phyloP scores from a whole-genome alignment of 176 grass and related monocot species.

The Triticum timopheevii region DNA sequence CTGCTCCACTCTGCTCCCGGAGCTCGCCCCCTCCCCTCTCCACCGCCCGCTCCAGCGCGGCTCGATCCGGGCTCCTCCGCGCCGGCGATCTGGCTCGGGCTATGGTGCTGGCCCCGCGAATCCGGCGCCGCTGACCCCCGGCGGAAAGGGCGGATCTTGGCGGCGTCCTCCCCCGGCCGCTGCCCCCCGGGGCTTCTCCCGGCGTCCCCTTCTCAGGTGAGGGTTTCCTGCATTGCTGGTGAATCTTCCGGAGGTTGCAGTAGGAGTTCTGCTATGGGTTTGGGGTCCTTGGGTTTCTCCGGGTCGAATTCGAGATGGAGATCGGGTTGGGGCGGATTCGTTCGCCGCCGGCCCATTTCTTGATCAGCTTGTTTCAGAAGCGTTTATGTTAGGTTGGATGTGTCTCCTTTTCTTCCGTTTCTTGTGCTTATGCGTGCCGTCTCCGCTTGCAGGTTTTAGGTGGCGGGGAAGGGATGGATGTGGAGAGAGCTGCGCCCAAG shows the following conservation, averaged over 20 bases:
- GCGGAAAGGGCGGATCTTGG: slow-evolving; percentile 45
- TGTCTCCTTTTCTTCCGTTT: neutral
- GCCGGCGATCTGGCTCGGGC: slow-evolving; percentile 19
- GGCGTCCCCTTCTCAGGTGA: neutral
- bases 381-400: slow-evolving; percentile 6
- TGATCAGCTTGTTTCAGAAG: slow-evolving; percentile 21
- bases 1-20: neutral
- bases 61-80: slow-evolving; percentile 38
- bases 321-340: slow-evolving; percentile 6
- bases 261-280: neutral
- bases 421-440: slow-evolving; percentile 33
- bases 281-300: no score
- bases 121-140: slow-evolving; percentile 28
- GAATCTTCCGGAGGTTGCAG: neutral
- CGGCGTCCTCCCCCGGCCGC: slow-evolving; percentile 13
- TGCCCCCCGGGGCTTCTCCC: slow-evolving; percentile 9
- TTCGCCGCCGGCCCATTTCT: neutral
- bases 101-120: slow-evolving; percentile 25
- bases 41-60: slow-evolving; percentile 24
- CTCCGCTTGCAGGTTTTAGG: slow-evolving; percentile 32
- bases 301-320: slow-evolving; percentile 3
- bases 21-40: neutral
- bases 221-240: slow-evolving; percentile 29
- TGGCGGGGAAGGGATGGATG: slow-evolving; percentile 52
- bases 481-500: slow-evolving; percentile 67